phyloP scores from a whole-genome alignment of 2,329 filamentous ascomycete species.

The Ophiostoma ips region DNA sequence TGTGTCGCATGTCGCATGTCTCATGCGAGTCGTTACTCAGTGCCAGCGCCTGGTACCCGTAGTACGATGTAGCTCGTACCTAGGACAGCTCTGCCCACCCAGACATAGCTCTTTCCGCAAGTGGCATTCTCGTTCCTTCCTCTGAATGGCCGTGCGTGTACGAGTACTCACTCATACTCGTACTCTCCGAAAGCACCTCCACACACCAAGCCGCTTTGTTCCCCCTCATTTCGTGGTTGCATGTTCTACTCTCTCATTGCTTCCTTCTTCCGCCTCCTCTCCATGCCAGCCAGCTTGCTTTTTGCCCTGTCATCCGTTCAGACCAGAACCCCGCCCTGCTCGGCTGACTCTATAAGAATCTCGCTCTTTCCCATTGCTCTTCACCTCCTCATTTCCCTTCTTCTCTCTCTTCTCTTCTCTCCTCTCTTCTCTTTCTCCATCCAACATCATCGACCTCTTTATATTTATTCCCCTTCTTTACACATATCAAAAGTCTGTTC shows the following conservation, averaged over 20 bases:
- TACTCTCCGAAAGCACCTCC: background rate
- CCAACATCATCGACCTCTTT: background rate
- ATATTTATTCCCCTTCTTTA: background rate
- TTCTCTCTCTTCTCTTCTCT: background rate
- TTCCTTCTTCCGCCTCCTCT: background rate
- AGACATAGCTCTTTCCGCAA: conserved; percentile 3
- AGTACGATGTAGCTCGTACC: background rate
- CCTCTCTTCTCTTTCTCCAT: background rate
- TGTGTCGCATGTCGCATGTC: background rate
- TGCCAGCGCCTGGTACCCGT: no score
- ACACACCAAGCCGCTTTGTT: conserved; percentile 5
- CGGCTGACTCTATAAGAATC: background rate
- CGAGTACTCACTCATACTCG: no score
- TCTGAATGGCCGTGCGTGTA: background rate
- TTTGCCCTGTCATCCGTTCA: conserved; percentile 1
- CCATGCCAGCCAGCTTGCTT: no score
- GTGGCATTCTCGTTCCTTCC: conserved; percentile 3
- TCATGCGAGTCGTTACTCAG: no score
- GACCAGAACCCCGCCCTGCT: conserved; percentile 9
- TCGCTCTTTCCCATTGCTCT: background rate
- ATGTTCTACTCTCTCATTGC: background rate
- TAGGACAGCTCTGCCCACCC: background rate
- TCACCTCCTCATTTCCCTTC: background rate
- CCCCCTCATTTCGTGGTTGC: conserved; percentile 5
- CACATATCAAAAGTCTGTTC: conserved; percentile 19